A percentile compares a stretch with the other conserved stretches of the same genome.
Conservation (phyloP, 1,139 yeast genomes). For the Blastobotrys raffinosifermentans region DNA sequence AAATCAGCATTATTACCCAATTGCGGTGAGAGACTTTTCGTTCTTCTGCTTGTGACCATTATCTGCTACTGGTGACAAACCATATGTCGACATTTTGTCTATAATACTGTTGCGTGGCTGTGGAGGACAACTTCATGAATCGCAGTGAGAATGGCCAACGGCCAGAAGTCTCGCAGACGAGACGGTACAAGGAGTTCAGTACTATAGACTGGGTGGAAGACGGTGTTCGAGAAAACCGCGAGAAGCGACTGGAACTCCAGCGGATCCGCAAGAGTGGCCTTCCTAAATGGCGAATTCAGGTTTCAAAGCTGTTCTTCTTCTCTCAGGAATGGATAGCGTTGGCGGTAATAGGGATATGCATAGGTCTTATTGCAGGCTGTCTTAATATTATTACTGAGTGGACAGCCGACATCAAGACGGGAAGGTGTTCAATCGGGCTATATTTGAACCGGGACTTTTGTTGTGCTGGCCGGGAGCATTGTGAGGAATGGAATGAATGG, state of each 20-base stretch:
- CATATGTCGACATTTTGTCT: too few species aligned
- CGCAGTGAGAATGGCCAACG: too few species aligned
- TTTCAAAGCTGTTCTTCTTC: conserved; percentile 38
- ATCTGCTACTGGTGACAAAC: too few species aligned
- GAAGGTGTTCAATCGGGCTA: conserved; percentile 66
- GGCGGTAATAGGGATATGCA: conserved; percentile 63
- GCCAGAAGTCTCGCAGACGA: conserved; percentile 33
- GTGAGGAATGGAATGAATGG: conserved; percentile 37
- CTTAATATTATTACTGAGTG: conserved; percentile 80
- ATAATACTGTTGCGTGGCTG: too few species aligned
- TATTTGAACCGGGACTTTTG: conserved; percentile 73
- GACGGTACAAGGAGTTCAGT: conserved; percentile 34
- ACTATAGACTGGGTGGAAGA: conserved; percentile 89
- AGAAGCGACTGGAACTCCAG: conserved; percentile 26
- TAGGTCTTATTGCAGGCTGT: conserved; percentile 79
- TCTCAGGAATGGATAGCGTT: conserved; percentile 71
- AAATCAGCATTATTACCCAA: too few species aligned
- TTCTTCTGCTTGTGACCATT: too few species aligned
- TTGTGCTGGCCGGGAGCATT: conserved; percentile 55
- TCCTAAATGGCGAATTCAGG: conserved; percentile 14
- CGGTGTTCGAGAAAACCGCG: conserved; percentile 50
- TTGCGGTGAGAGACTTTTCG: too few species aligned
- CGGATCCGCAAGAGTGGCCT: conserved; percentile 19
- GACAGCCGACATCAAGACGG: conserved; percentile 71
- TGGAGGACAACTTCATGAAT: too few species aligned